Percentiles rank a stretch among this genome's conserved stretches.
Conservation (phyloP, 257 asterid genomes). For the Fraxinus americana region DNA sequence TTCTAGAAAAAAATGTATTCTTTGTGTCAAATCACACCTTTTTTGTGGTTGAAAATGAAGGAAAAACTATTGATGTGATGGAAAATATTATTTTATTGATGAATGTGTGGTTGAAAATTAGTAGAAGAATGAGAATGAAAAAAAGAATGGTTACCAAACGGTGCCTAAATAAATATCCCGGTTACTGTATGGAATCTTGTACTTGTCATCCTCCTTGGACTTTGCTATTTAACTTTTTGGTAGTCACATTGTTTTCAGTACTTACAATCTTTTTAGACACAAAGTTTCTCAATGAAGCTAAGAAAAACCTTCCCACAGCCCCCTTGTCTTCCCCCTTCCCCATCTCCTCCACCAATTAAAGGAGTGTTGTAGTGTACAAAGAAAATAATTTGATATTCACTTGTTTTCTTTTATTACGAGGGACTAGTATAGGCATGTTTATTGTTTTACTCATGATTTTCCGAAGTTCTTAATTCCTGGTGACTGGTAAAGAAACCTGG, state of each 20-base stretch:
- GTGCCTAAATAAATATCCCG: slow-evolving; percentile 8
- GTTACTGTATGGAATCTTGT: neutral
- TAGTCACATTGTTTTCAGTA: neutral
- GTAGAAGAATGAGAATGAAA: too few species aligned
- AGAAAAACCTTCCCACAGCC: neutral
- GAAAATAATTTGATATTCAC: neutral
- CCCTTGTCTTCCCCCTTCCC: neutral
- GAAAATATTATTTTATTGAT: too few species aligned
- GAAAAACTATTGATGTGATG: too few species aligned
- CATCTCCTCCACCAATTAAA: neutral
- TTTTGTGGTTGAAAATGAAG: too few species aligned
- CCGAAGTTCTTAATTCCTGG: neutral
- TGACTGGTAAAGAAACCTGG: too few species aligned
- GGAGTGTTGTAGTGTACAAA: neutral
- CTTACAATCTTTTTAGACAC: neutral
- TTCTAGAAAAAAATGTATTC: too few species aligned
- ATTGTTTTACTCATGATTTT: neutral
- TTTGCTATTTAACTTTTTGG: neutral
- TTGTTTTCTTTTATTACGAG: neutral
- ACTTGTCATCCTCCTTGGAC: neutral
- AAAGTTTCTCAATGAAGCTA: neutral
- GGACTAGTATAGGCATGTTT: neutral
- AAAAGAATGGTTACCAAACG: too few species aligned
- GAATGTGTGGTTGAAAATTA: too few species aligned
- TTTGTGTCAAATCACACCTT: too few species aligned